Evolutionary conservation across 306 rosid species (phyloP).

Genomic region (Fagus sylvatica): DNA sequence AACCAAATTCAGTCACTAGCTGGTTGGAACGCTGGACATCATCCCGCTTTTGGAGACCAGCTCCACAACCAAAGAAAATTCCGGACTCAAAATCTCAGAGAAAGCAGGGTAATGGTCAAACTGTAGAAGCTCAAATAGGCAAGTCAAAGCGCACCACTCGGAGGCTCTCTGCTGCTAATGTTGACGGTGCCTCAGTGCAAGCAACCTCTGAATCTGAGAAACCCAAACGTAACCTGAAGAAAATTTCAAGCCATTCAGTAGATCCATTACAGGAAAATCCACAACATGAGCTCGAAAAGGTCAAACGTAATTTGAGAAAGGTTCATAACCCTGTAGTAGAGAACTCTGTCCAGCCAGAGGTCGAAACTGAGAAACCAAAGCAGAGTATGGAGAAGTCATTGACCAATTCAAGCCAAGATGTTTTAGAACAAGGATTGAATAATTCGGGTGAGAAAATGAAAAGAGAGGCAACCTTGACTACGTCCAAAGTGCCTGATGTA

Average conservation of each 20-base stretch:
- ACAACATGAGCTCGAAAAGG: conserved; percentile 90
- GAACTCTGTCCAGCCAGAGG: conserved; percentile 53
- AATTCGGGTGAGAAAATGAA: conserved; percentile 49
- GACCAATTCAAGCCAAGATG: conserved; percentile 32
- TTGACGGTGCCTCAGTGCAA: conserved; percentile 50
- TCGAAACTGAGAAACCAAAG: conserved; percentile 54
- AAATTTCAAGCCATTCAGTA: conserved; percentile 59
- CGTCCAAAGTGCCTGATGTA: conserved; percentile 40
- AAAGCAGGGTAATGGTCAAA: conserved; percentile 51
- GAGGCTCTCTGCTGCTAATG: conserved; percentile 56
- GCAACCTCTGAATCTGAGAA: conserved; percentile 77
- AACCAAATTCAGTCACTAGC: conserved; percentile 76
- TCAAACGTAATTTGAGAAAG: conserved; percentile 89
- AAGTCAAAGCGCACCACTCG: conserved; percentile 73
- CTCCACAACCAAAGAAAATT: conserved; percentile 72
- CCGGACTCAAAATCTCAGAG: conserved; percentile 62
- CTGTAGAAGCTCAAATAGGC: conserved; percentile 58
- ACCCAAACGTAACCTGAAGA: conserved; percentile 69
- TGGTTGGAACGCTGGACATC: conserved; percentile 93
- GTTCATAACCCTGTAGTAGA: conserved; percentile 83
- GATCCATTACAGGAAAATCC: conserved; percentile 78
- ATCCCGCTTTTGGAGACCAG: conserved; percentile 77
- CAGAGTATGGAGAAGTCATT: conserved; percentile 55
- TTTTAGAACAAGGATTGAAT: conserved; percentile 39
- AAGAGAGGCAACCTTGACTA: conserved; percentile 41